These are phyloP conservation scores for Sarcomyxa edulis DNA, from an alignment of 768 basidiomycete genomes.

Conservation along the genomic window DNA sequence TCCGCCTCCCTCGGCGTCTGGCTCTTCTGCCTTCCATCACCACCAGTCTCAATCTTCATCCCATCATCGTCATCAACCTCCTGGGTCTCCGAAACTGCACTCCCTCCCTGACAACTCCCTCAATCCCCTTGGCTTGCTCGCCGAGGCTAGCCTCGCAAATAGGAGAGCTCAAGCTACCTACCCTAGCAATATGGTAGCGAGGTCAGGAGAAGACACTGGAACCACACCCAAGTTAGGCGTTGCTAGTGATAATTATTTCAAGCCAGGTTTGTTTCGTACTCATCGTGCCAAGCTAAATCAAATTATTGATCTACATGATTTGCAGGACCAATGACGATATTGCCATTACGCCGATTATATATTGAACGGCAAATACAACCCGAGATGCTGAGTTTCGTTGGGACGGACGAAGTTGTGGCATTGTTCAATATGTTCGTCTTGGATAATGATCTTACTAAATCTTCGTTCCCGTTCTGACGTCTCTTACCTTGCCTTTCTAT, in stretches of 20 bases:
- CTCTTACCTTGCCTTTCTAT: constrained; percentile 11
- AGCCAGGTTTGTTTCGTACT: constrained; percentile 55
- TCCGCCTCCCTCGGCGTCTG: constrained; percentile 32
- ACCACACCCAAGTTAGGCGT: constrained; percentile 60
- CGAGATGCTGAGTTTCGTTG: constrained; percentile 87
- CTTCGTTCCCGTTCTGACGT: constrained; percentile 6
- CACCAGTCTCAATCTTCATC: no score
- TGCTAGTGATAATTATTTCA: constrained; percentile 87
- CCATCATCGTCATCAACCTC: constrained; percentile 25
- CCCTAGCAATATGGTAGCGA: constrained; percentile 32
- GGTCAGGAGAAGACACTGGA: constrained; percentile 24
- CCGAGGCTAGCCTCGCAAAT: constrained; percentile 82
- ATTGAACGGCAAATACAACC: constrained; percentile 90
- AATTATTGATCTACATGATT: constrained; percentile 4
- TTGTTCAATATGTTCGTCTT: constrained; percentile 81
- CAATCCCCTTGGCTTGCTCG: constrained; percentile 89
- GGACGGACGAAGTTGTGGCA: constrained; percentile 84
- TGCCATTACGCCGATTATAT: constrained; percentile 75
- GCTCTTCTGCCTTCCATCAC: no score
- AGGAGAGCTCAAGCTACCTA: constrained; percentile 51
- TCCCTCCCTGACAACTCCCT: constrained; percentile 88
- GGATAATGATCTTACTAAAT: constrained; percentile 4
- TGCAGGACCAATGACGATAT: constrained; percentile 83
- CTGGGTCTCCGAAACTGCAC: constrained; percentile 81
- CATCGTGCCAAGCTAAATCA: neutral